Evolutionary conservation across 306 rosid species (phyloP).

Genomic region (Astragalus glycyphyllos): DNA sequence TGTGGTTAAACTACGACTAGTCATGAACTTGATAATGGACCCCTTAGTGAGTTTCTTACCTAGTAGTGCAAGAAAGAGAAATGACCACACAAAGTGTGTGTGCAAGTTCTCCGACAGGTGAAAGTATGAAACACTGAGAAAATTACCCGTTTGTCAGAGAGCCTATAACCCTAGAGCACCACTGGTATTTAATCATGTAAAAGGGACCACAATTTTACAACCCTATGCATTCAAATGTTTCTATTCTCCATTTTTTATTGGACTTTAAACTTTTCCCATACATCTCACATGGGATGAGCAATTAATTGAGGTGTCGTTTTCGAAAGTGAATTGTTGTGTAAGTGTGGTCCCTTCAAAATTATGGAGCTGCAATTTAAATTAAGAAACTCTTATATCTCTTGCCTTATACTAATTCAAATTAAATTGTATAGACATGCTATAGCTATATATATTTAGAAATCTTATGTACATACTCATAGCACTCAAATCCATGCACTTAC

Average conservation of each 20-base stretch:
- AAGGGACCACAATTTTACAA: constrained; percentile 50
- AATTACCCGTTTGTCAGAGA: constrained; percentile 38
- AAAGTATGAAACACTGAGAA: constrained; percentile 33
- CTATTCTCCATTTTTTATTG: constrained; percentile 46
- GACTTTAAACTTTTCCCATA: constrained; percentile 32
- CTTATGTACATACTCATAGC: constrained; percentile 11
- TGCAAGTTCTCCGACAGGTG: constrained; percentile 42
- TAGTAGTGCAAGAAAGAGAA: too few relatives aligned
- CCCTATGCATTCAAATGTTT: constrained; percentile 47
- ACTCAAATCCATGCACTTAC: constrained; percentile 24
- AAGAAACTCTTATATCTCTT: constrained; percentile 1
- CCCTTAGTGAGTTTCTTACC: too few relatives aligned
- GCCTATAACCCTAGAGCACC: not conserved
- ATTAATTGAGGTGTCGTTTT: constrained; percentile 49
- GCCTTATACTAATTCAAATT: too few relatives aligned
- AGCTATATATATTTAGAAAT: constrained; percentile 19
- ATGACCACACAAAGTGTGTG: not conserved
- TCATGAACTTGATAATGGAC: too few relatives aligned
- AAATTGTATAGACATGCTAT: not conserved
- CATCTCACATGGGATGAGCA: constrained; percentile 30
- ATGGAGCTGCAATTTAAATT: constrained; percentile 15
- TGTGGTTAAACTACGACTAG: too few relatives aligned
- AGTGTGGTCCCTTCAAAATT: constrained; percentile 50
- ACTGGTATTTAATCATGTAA: constrained; percentile 27
- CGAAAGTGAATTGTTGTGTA: constrained; percentile 35